phyloP scores from a whole-genome alignment of 2,329 filamentous ascomycete species.

The Alternaria sp. region DNA sequence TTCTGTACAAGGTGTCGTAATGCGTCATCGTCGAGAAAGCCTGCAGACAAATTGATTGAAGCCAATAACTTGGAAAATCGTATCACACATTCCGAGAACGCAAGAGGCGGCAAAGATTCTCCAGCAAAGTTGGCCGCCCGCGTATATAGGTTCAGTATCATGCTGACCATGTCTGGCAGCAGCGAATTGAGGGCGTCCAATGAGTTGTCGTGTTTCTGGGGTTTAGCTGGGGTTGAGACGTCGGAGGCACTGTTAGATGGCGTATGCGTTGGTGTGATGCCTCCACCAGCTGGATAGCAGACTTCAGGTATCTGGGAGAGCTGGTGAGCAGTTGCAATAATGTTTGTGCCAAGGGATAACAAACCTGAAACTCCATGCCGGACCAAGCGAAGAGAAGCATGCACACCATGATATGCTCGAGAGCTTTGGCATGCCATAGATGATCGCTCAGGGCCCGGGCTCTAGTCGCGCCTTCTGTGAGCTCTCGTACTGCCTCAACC shows the following conservation, averaged over 20 bases:
- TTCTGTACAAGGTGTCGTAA: slow-evolving; percentile 57
- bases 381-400: slow-evolving; percentile 86
- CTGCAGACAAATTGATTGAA: slow-evolving; percentile 71
- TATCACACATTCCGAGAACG: slow-evolving; percentile 77
- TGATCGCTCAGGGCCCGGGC: slow-evolving; percentile 86
- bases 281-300: slow-evolving; percentile 58
- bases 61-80: slow-evolving; percentile 76
- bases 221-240: slow-evolving; percentile 53
- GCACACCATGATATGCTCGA: slow-evolving; percentile 86
- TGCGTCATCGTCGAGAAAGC: slow-evolving; percentile 67
- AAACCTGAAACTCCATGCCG: slow-evolving; percentile 80
- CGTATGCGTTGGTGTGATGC: slow-evolving; percentile 55
- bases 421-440: slow-evolving; percentile 95
- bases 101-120: slow-evolving; percentile 75
- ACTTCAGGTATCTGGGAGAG: slow-evolving; percentile 62
- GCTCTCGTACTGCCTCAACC: slow-evolving; percentile 85
- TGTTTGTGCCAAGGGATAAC: slow-evolving; percentile 20
- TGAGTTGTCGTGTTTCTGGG: slow-evolving; percentile 51
- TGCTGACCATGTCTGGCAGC: slow-evolving; percentile 77
- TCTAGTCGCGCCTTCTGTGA: slow-evolving; percentile 79
- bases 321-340: slow-evolving; percentile 12
- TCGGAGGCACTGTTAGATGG: slow-evolving; percentile 51
- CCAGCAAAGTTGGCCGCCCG: slow-evolving; percentile 69
- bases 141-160: slow-evolving; percentile 77
- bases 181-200: slow-evolving; percentile 63